These are phyloP conservation scores for Pythium dissimile DNA, from an alignment of 352 stramenopile species.

Conservation along the genomic window DNA sequence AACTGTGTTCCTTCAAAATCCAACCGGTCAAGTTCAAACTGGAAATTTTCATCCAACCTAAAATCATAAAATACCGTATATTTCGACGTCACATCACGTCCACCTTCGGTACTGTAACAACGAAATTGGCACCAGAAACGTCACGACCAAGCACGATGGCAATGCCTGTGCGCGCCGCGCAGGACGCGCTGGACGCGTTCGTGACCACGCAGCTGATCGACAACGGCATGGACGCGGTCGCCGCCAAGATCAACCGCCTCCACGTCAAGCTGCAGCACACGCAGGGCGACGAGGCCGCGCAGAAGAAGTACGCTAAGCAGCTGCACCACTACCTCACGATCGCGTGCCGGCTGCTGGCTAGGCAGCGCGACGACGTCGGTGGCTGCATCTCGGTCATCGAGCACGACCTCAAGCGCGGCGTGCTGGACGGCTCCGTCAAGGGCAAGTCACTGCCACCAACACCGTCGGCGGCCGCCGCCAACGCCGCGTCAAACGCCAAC, in stretches of 20 bases:
- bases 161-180: constrained; percentile 14
- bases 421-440: constrained; percentile 29
- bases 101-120: too few relatives aligned
- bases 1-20: not conserved
- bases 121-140: too few relatives aligned
- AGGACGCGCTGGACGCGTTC: constrained; percentile 63
- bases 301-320: constrained; percentile 43
- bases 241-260: constrained; percentile 61
- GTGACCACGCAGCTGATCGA: constrained; percentile 74
- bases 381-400: constrained; percentile 56
- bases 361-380: constrained; percentile 49
- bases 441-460: constrained; percentile 16
- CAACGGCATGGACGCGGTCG: constrained; percentile 73
- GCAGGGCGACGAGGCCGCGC: constrained; percentile 27
- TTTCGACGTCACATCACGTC: not conserved
- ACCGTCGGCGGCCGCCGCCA: constrained; percentile 17
- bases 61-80: constrained; percentile 10
- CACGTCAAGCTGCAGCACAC: constrained; percentile 43
- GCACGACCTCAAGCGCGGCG: constrained; percentile 37
- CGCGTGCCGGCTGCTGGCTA: constrained; percentile 48
- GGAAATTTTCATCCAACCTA: not conserved
- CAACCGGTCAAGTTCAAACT: constrained; percentile 6
- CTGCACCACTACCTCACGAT: constrained; percentile 65
- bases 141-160: constrained; percentile 8
- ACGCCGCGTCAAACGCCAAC: constrained; percentile 11